phyloP scores from a whole-genome alignment of 148 eudicot species.

The Nepenthes gracilis region DNA sequence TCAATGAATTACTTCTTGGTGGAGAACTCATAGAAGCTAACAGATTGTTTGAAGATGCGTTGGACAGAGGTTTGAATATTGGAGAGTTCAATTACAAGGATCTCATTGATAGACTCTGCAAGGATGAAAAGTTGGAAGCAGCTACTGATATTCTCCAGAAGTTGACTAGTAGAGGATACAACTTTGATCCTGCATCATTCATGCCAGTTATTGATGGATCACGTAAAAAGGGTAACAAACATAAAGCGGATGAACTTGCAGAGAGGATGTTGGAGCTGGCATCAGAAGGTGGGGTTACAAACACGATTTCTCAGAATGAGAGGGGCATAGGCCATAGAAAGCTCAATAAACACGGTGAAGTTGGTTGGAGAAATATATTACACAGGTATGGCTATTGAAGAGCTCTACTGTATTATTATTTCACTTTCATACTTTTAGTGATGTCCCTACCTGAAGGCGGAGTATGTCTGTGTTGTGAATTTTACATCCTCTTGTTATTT shows the following conservation, averaged over 20 bases:
- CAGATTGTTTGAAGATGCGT: slow-evolving; percentile 46
- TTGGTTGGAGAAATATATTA: slow-evolving; percentile 57
- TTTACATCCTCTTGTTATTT: too few species aligned
- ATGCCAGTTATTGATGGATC: slow-evolving; percentile 82
- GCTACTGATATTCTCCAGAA: slow-evolving; percentile 48
- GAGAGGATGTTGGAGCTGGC: slow-evolving; percentile 70
- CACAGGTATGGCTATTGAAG: slow-evolving; percentile 53
- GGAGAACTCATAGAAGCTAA: slow-evolving; percentile 70
- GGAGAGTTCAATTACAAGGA: slow-evolving; percentile 63
- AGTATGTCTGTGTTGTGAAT: too few species aligned
- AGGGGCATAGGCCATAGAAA: slow-evolving; percentile 18
- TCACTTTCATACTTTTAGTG: too few species aligned
- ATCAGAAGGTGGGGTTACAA: slow-evolving; percentile 31
- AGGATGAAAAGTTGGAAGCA: slow-evolving; percentile 47
- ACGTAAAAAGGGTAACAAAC: slow-evolving; percentile 50
- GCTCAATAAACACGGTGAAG: slow-evolving; percentile 23
- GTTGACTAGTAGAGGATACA: slow-evolving; percentile 48
- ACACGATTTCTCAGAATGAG: slow-evolving; percentile 20
- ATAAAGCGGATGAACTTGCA: slow-evolving; percentile 63
- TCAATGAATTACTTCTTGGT: slow-evolving; percentile 69
- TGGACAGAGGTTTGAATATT: slow-evolving; percentile 51
- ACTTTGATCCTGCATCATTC: slow-evolving; percentile 73
- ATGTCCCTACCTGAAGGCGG: too few species aligned
- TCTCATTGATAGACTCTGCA: slow-evolving; percentile 52
- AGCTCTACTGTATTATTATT: neutral